Evolutionary conservation across 768 basidiomycete species (phyloP).

Genomic region (Cystofilobasidium capitatum): DNA sequence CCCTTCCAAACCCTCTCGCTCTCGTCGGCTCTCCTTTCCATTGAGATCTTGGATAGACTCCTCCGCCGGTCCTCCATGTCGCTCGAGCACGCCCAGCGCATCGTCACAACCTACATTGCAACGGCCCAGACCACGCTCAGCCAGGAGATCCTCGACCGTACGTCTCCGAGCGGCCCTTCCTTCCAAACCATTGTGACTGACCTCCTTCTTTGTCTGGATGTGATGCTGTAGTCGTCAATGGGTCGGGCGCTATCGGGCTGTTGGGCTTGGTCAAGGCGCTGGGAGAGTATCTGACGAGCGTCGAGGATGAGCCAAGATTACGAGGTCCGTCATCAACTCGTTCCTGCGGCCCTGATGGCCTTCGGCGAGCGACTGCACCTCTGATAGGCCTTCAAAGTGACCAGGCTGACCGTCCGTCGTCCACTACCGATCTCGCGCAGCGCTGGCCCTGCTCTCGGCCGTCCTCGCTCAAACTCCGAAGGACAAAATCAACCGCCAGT

Average conservation of each 20-base stretch:
- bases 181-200: background rate
- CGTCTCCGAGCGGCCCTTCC: background rate
- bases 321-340: background rate
- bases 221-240: background rate
- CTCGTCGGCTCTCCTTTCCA: background rate
- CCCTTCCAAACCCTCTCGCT: background rate
- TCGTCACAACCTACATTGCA: slow-evolving; percentile 38
- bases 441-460: slow-evolving; percentile 69
- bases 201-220: background rate
- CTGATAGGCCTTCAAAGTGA: background rate
- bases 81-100: slow-evolving; percentile 29
- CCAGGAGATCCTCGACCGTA: slow-evolving; percentile 35
- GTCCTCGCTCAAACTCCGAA: slow-evolving; percentile 56
- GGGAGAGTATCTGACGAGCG: slow-evolving; percentile 77
- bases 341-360: background rate
- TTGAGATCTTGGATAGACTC: too few species aligned
- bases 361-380: background rate
- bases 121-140: slow-evolving; percentile 34
- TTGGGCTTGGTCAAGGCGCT: slow-evolving; percentile 74
- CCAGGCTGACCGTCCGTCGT: background rate
- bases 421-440: too few species aligned
- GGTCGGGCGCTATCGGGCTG: slow-evolving; percentile 37
- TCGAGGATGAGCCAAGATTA: slow-evolving; percentile 51
- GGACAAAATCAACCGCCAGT: slow-evolving; percentile 63
- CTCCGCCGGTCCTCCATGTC: background rate